Evolutionary conservation across 2,329 filamentous ascomycete genomes (phyloP).

Genomic region (Aspergillus tubingensis): DNA sequence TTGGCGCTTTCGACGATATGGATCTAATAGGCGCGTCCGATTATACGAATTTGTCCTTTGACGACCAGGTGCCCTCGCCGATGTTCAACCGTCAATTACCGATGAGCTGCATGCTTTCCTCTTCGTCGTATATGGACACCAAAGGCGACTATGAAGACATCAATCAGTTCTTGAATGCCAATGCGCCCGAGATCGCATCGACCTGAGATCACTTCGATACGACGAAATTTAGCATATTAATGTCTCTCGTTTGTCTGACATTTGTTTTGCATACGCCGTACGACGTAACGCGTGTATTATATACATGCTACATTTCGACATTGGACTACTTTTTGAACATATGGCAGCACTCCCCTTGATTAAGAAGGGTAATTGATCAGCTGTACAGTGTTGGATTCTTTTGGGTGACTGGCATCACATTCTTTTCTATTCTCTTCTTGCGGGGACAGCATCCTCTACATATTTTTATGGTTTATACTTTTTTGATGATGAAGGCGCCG

Average conservation of each 20-base stretch:
- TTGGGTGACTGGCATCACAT: slow-evolving; percentile 7
- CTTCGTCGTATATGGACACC: slow-evolving; percentile 31
- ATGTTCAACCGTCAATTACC: slow-evolving; percentile 40
- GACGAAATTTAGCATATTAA: background rate
- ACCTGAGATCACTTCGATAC: slow-evolving; percentile 23
- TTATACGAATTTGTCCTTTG: slow-evolving; percentile 35
- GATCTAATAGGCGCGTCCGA: slow-evolving; percentile 35
- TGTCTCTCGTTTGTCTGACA: slow-evolving; percentile 9
- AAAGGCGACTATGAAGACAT: slow-evolving; percentile 43
- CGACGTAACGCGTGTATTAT: slow-evolving; percentile 38
- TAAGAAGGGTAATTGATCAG: background rate
- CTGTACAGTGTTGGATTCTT: slow-evolving; percentile 15
- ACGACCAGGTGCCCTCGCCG: slow-evolving; percentile 36
- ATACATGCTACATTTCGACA: slow-evolving; percentile 27
- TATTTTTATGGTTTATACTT: background rate
- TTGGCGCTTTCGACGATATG: slow-evolving; percentile 36
- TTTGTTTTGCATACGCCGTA: slow-evolving; percentile 27
- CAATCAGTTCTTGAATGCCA: slow-evolving; percentile 43
- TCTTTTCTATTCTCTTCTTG: background rate
- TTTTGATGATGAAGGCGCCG: background rate
- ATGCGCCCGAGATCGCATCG: slow-evolving; percentile 41
- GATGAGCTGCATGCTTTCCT: slow-evolving; percentile 36
- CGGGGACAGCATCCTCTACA: background rate
- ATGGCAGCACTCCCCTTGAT: background rate
- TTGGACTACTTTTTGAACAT: background rate